Base-by-base conservation (phyloP, 768 basidiomycete genomes). In the Russula emetica region DNA sequence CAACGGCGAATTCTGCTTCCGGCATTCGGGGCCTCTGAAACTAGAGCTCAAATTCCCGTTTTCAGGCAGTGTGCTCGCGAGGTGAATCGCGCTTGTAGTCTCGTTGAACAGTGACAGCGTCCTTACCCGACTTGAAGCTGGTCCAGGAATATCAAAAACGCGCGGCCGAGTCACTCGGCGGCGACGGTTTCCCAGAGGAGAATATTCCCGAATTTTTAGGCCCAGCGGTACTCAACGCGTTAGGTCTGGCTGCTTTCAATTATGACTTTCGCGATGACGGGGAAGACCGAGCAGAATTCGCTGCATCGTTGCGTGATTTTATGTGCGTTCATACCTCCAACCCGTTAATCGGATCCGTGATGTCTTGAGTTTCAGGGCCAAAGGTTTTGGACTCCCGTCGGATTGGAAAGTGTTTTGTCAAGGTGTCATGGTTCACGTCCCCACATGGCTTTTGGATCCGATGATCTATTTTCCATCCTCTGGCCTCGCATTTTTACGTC, bases 391-490 rank as follows among this genome's bases (percentile, higher is more conserved):
- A 26, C 56, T 55, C 26, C 62, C 65, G 6, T 64, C 65, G 0
- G 38, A 66, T 51, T 64, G 61, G 65, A 66, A 65, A 22, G 63
- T 64, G 10, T 64, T 65, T 6, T 50, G 60, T 18, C 60, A 67
- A 45, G 63, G 60, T 18, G 55, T 65, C 16, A 61, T 65, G 60
- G 55, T 50, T 9, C 57, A 62, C 28, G 32, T 66, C 2, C 60
- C 67, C 16, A 53, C 56, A 10, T 53, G 28, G 30, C 38, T 62
- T 22, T 38, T 66, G 36, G 57, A 59, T 28, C 9, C 14, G 36
- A 60, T 60, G 66, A 51, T 55, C 22, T 38, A 64, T 34, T n/a
- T 64, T 22, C 62, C 66, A 26, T 55, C 66, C 3, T 45, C 65
- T 22, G 62, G 62, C 22, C 65, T 66, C 36, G 38, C 49, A 24